A percentile compares a stretch with the other conserved stretches of the same genome.
phyloP scores from a whole-genome alignment of 805 yeast species.

The Ogataea polymorpha region DNA sequence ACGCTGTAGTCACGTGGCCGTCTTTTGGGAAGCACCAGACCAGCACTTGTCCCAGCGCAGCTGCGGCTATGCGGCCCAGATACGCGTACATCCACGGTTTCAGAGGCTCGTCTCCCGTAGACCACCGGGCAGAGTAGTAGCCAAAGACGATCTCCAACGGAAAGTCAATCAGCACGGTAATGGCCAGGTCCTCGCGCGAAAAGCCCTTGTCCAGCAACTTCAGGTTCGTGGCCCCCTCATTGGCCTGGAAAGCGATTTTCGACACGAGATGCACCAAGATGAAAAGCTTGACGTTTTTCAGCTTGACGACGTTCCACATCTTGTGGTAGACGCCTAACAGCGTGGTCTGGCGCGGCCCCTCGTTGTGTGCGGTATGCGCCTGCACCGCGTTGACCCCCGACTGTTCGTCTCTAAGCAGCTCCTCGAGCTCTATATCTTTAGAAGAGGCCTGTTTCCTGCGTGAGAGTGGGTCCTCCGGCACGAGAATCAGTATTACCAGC shows the following conservation, averaged over 20 bases:
- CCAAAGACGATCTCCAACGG: conserved; percentile 96
- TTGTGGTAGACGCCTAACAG: conserved; percentile 56
- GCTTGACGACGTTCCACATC: conserved; percentile 65
- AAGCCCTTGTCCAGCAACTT: conserved; percentile 89
- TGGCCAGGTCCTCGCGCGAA: conserved; percentile 88
- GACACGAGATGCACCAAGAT: conserved; percentile 73
- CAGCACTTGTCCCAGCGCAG: conserved; percentile 67
- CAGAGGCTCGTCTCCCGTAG: conserved; percentile 71
- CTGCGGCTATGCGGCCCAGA: conserved; percentile 75
- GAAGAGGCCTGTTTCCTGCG: conserved; percentile 19
- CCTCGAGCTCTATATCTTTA: conserved; percentile 24
- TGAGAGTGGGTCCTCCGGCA: conserved; percentile 71
- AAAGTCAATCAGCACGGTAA: conserved; percentile 89
- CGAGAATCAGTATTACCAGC: conserved; percentile 49
- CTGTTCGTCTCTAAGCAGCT: conserved; percentile 19
- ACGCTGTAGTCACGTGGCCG: conserved; percentile 45
- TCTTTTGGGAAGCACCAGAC: conserved; percentile 68
- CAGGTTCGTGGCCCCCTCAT: conserved; percentile 92
- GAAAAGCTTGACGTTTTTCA: conserved; percentile 70
- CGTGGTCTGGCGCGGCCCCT: conserved; percentile 24
- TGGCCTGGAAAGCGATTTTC: conserved; percentile 91
- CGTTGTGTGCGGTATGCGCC: conserved; percentile 27
- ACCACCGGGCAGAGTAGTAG: conserved; percentile 94
- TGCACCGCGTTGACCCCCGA: conserved; percentile 14
- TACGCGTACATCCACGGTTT: conserved; percentile 90